Percentiles rank a stretch among this genome's conserved stretches.
These are phyloP conservation scores for Colletotrichum limetticola DNA, from an alignment of 2,329 filamentous ascomycete genomes.

Conservation along the genomic window DNA sequence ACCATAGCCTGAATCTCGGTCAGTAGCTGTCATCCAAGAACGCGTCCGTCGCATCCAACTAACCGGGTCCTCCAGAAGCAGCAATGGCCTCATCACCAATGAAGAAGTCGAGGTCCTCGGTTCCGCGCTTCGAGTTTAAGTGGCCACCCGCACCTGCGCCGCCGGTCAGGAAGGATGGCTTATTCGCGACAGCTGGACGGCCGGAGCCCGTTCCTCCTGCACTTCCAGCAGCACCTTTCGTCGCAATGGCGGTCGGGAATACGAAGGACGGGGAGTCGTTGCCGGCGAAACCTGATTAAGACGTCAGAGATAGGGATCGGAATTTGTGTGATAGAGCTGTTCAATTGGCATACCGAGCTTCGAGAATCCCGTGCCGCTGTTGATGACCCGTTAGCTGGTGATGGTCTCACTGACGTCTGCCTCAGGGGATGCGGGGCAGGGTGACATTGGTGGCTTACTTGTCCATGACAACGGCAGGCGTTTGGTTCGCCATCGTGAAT, in stretches of 20 bases:
- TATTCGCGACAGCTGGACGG: slow-evolving; percentile 89
- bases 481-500: slow-evolving; percentile 88
- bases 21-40: slow-evolving; percentile 33
- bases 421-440: slow-evolving; percentile 43
- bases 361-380: slow-evolving; percentile 97
- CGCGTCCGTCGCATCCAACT: slow-evolving; percentile 38
- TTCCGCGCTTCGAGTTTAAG: slow-evolving; percentile 90
- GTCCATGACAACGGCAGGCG: slow-evolving; percentile 99
- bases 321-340: slow-evolving; percentile 5
- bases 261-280: slow-evolving; percentile 99
- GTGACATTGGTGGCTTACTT: slow-evolving; percentile 76
- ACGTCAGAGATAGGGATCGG: slow-evolving; percentile 40
- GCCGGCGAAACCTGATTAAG: slow-evolving; percentile 85
- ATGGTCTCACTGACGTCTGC: slow-evolving; percentile 36
- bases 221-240: slow-evolving; percentile 81
- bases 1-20: slow-evolving; percentile 76
- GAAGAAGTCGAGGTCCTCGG: slow-evolving; percentile 98
- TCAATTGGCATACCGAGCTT: slow-evolving; percentile 82
- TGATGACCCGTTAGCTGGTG: slow-evolving; percentile 40
- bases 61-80: slow-evolving; percentile 85
- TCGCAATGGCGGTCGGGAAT: slow-evolving; percentile 98
- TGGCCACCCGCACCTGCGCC: slow-evolving; percentile 86
- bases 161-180: slow-evolving; percentile 93
- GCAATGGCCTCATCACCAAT: slow-evolving; percentile 96
- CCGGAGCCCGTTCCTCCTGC: slow-evolving; percentile 84